A percentile compares a stretch with the other conserved stretches of the same genome.
Evolutionary conservation across 805 yeast species (phyloP).

Genomic region (Metschnikowia shivogae): DNA sequence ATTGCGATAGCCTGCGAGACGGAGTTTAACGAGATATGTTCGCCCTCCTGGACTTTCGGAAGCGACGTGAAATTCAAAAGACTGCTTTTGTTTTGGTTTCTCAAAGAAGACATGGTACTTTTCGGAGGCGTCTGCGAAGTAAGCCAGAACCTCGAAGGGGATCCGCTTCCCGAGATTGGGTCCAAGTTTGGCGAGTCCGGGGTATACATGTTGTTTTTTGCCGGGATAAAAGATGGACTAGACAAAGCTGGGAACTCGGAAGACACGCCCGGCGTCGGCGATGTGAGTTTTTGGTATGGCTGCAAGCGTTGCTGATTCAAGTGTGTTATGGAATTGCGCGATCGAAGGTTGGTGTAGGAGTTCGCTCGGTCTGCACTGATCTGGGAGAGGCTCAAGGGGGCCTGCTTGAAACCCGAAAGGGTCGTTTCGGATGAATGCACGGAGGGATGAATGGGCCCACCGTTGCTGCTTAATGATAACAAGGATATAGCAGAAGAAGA

Average conservation of each 20-base stretch:
- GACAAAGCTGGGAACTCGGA: slow-evolving; percentile 13
- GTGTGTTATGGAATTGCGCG: slow-evolving; percentile 19
- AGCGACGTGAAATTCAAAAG: background rate
- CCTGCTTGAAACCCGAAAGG: slow-evolving; percentile 1
- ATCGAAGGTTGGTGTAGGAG: slow-evolving; percentile 16
- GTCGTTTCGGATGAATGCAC: background rate
- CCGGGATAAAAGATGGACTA: slow-evolving; percentile 30
- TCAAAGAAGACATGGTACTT: slow-evolving; percentile 21
- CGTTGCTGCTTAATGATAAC: slow-evolving; percentile 29
- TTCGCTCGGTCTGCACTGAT: slow-evolving; percentile 14
- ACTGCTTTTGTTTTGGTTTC: slow-evolving; percentile 9
- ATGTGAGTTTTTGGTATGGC: slow-evolving; percentile 32
- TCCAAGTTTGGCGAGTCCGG: slow-evolving; percentile 53
- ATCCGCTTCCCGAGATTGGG: slow-evolving; percentile 50
- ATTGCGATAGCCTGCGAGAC: slow-evolving; percentile 12
- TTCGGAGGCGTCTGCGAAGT: slow-evolving; percentile 51
- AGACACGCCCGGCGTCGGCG: slow-evolving; percentile 22
- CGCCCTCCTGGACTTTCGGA: slow-evolving; percentile 3
- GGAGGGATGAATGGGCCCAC: background rate
- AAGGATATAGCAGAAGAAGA: slow-evolving; percentile 41
- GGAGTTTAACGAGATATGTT: slow-evolving; percentile 2
- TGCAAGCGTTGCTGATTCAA: slow-evolving; percentile 33
- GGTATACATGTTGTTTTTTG: slow-evolving; percentile 14
- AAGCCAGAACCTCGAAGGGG: slow-evolving; percentile 53
- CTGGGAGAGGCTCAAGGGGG: slow-evolving; percentile 2